phyloP scores from a whole-genome alignment of 345 rosid genomes.

The Physaria fendleri region DNA sequence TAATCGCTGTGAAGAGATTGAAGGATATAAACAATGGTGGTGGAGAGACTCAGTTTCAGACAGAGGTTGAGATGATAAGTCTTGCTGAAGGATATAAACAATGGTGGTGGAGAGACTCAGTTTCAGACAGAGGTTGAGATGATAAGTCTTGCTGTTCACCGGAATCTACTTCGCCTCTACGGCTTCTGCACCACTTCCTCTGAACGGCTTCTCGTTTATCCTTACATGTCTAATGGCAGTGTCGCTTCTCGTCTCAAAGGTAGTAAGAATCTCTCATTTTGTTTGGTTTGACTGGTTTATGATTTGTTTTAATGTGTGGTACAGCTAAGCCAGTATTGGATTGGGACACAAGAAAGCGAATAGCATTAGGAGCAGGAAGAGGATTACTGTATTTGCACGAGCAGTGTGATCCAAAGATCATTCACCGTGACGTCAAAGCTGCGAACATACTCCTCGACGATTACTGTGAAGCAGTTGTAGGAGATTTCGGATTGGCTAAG shows the following conservation, averaged over 20 bases:
- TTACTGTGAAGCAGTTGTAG: conserved; percentile 75
- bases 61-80: conserved; percentile 93
- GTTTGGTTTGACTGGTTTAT: not conserved
- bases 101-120: conserved; percentile 67
- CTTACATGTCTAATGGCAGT: conserved; percentile 96
- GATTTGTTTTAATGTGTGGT: conserved; percentile 1
- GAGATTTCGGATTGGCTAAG: conserved; percentile 96
- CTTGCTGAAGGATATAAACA: conserved; percentile 77
- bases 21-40: conserved; percentile 63
- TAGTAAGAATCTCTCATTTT: not conserved
- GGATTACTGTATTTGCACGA: conserved; percentile 91
- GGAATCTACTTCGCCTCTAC: conserved; percentile 69
- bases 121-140: conserved; percentile 93
- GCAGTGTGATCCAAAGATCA: conserved; percentile 95
- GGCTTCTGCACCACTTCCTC: conserved; percentile 76
- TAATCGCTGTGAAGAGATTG: conserved; percentile 79
- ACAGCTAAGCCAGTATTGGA: conserved; percentile 77
- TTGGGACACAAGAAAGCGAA: conserved; percentile 86
- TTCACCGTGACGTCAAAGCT: conserved; percentile 95
- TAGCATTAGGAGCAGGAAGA: conserved; percentile 89
- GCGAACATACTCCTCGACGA: conserved; percentile 92
- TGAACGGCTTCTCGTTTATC: conserved; percentile 82
- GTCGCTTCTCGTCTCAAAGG: conserved; percentile 91
- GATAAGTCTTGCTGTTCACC: conserved; percentile 93
- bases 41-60: conserved; percentile 84